Evolutionary conservation across 257 asterid genomes (phyloP), one percentile per base, ranked within the genome.

Genomic region (Fraxinus anomala): DNA sequence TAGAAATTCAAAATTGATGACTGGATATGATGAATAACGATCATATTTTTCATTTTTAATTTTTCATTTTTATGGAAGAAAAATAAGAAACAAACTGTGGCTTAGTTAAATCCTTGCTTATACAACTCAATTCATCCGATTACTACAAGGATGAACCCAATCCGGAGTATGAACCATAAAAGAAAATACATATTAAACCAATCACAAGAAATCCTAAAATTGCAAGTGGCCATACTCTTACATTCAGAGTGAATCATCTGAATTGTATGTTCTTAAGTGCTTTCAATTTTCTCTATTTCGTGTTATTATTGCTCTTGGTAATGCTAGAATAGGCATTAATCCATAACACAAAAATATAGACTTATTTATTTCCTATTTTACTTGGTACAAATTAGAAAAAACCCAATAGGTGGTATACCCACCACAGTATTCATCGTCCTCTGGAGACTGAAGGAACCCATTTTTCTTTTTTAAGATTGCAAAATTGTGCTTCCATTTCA

Each of bases 101-200:
- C 28, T 26, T 26, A 42, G 17, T 42, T 17, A 12, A 12, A 42
- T 42, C 51, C 12, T 42, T 42, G 51, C 51, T 42, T 11, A 42
- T 2, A 11, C 13, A 37, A 39, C 2, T 9, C 44, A 9, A 39
- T 39, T 39, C 44, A 39, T 8, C 59, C 6, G 0, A 47, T 47
- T 47, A 47, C 59, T 47, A 47, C 5, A 14, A 17, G n/a, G 21
- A 47, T 14, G 59, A 14, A 47, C 21, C 59, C n/a, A 47, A 47
- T 47, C 59, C 1, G 1, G 49, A 70, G 37, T 37, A 70, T 36
- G 74, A 70, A 70, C 74, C 74, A 70, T 70, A 70, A 70, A 70
- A 70, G 14, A 70, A 70, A 70, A 70, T 44, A 70, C 74, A 31
- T 34, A 37, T 37, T 70, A 70, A 70, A 37, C 74, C 74, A 21